Conservation (phyloP, 2,329 filamentous ascomycete genomes). For the Alternaria solani region DNA sequence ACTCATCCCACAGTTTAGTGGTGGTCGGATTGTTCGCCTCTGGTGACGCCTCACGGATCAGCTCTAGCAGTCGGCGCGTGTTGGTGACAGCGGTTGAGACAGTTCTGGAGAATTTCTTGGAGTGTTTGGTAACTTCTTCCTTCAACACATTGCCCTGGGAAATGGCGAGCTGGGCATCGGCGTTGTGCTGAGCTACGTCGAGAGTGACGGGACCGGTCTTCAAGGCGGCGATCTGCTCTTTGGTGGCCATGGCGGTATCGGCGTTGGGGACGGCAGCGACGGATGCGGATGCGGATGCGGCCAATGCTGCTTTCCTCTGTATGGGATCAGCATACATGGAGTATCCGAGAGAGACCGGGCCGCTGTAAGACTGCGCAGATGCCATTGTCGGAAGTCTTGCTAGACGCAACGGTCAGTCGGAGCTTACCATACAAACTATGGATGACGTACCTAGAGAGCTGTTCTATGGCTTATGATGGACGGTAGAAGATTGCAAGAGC, state of each 20-base stretch:
- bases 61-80: conserved; percentile 32
- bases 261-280: neutral
- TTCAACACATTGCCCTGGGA: conserved; percentile 28
- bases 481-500: neutral
- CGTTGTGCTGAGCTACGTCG: conserved; percentile 7
- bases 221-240: conserved; percentile 34
- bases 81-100: conserved; percentile 28
- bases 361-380: conserved; percentile 10
- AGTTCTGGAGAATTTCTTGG: conserved; percentile 22
- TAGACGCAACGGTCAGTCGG: neutral
- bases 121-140: conserved; percentile 33
- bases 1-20: conserved; percentile 36
- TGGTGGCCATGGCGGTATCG: conserved; percentile 32
- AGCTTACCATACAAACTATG: neutral
- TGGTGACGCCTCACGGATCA: conserved; percentile 31
- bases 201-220: neutral
- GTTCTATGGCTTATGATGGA: neutral
- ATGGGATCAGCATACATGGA: conserved; percentile 32
- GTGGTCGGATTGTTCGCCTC: conserved; percentile 22
- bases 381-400: conserved; percentile 12
- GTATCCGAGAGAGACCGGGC: conserved; percentile 22
- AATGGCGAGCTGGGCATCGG: conserved; percentile 34
- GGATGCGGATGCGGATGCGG: conserved; percentile 6
- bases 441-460: neutral
- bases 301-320: conserved; percentile 10